Evolutionary conservation across 169 alveolate genomes (phyloP).

Genomic region (Hepatocystis sp.): DNA sequence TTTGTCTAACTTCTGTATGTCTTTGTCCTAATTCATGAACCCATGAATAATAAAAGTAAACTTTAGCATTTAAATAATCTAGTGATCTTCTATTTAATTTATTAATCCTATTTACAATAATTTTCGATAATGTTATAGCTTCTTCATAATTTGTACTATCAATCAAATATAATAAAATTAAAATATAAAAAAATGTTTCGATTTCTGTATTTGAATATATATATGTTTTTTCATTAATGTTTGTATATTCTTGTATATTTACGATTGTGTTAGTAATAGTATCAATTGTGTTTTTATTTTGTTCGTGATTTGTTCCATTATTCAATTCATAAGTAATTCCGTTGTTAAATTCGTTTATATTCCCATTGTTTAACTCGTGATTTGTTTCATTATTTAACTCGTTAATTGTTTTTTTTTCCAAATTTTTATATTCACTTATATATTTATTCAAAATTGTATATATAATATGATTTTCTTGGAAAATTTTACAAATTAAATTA

Average conservation of each 20-base stretch:
- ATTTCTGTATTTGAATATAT: slow-evolving; percentile 26
- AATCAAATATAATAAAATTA: slow-evolving; percentile 21
- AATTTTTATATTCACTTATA: slow-evolving; percentile 12
- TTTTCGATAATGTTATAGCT: slow-evolving; percentile 80
- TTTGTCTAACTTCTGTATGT: slow-evolving; percentile 82
- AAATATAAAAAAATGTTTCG: slow-evolving; percentile 41
- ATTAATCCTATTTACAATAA: slow-evolving; percentile 77
- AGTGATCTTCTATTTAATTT: slow-evolving; percentile 83
- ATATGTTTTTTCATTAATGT: slow-evolving; percentile 45
- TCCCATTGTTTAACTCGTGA: too few relatives aligned
- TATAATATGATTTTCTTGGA: slow-evolving; percentile 44
- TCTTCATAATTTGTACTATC: slow-evolving; percentile 53
- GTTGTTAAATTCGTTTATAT: too few relatives aligned
- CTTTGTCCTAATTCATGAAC: slow-evolving; percentile 90
- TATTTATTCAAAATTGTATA: slow-evolving; percentile 46
- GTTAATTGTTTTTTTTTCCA: slow-evolving; percentile 1
- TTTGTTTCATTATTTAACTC: too few relatives aligned
- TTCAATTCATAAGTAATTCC: too few relatives aligned
- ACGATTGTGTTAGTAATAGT: too few relatives aligned
- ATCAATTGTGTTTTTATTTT: too few relatives aligned
- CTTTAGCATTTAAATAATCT: slow-evolving; percentile 88
- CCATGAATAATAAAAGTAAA: slow-evolving; percentile 89
- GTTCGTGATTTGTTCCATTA: too few relatives aligned
- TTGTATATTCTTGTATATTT: slow-evolving; percentile 21
- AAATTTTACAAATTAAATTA: slow-evolving; percentile 16